Evolutionary conservation across 306 rosid genomes (phyloP).

Genomic region (Oxytropis ochrocephala): DNA sequence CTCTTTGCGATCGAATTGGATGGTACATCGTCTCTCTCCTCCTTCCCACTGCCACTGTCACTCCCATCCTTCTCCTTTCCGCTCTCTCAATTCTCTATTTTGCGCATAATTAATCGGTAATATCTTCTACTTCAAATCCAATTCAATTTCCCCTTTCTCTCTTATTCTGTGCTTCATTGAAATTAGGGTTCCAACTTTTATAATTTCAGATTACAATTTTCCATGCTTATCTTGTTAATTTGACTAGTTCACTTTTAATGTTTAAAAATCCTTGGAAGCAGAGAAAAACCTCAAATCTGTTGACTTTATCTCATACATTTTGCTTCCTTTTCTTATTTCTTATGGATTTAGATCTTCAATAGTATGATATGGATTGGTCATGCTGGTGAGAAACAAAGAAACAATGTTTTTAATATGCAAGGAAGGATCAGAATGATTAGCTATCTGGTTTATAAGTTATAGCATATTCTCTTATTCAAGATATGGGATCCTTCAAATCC

Average conservation of each 20-base stretch:
- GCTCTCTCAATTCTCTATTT: slow-evolving; percentile 4
- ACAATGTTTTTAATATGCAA: not conserved
- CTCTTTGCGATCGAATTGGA: not conserved
- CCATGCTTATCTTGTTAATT: not conserved
- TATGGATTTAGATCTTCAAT: not conserved
- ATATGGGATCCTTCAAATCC: not conserved
- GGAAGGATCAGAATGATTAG: not conserved
- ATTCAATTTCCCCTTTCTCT: not conserved
- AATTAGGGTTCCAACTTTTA: not conserved
- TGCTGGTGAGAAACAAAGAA: not conserved
- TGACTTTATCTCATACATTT: not conserved
- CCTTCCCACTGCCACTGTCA: not conserved
- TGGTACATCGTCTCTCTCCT: not conserved
- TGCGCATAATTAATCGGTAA: slow-evolving; percentile 1
- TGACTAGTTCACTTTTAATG: not conserved
- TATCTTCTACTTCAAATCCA: not conserved
- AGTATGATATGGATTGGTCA: not conserved
- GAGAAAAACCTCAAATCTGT: not conserved
- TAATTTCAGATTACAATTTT: not conserved
- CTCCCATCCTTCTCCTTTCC: not conserved
- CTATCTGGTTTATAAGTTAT: not conserved
- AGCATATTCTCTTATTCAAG: not conserved
- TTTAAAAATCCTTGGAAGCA: not conserved
- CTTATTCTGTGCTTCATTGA: not conserved
- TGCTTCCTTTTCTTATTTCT: not conserved